Conservation (phyloP, 2,329 filamentous ascomycete genomes). For the Alternaria burnsii region DNA sequence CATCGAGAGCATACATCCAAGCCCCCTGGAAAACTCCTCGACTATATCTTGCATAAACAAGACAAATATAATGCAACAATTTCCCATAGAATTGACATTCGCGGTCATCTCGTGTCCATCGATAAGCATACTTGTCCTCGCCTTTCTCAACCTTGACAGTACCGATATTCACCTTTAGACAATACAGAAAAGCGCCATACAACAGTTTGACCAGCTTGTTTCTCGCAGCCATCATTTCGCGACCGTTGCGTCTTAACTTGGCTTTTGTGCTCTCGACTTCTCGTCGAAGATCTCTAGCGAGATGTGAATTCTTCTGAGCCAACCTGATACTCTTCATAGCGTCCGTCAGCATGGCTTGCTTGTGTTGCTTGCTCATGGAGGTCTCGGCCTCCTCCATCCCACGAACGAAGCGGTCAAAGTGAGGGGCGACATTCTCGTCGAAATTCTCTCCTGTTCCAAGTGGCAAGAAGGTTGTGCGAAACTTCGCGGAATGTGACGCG, state of each 20-base stretch:
- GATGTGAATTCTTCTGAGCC: neutral
- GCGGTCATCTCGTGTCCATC: neutral
- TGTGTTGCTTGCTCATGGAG: neutral
- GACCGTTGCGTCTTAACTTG: neutral
- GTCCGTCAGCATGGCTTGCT: neutral
- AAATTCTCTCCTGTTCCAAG: neutral
- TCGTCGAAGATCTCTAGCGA: neutral
- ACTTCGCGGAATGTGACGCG: neutral
- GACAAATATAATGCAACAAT: neutral
- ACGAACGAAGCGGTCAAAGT: neutral
- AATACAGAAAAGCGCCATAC: neutral
- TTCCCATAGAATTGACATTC: neutral
- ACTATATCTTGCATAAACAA: too few species aligned
- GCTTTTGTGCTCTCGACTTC: neutral
- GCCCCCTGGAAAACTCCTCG: too few species aligned
- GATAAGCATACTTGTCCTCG: neutral
- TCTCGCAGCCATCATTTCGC: neutral
- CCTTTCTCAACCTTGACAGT: neutral
- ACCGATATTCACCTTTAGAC: neutral
- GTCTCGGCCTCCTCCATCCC: neutral
- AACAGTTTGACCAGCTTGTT: neutral
- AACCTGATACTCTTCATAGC: neutral
- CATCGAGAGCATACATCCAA: too few species aligned
- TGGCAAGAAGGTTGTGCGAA: neutral
- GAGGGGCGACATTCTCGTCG: neutral